These are phyloP conservation scores for Mucor plumbeus DNA, from an alignment of 371 early-diverging fungal species.

Conservation along the genomic window DNA sequence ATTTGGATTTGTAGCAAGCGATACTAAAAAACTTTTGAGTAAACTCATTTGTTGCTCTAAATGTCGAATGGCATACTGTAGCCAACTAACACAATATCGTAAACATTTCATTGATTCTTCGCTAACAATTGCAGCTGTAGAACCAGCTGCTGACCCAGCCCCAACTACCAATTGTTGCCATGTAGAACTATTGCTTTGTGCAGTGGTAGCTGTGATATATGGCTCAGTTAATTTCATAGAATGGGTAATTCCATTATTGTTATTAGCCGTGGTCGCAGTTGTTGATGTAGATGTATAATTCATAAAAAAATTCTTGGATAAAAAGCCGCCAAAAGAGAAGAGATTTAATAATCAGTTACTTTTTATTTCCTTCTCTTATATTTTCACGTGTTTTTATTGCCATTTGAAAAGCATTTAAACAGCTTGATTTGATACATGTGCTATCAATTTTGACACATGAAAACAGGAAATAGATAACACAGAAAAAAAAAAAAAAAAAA, in stretches of 20 bases:
- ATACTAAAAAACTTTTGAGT: conserved; percentile 66
- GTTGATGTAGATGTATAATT: conserved; percentile 11
- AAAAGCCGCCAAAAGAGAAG: no score
- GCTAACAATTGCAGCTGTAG: conserved; percentile 73
- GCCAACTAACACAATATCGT: conserved; percentile 82
- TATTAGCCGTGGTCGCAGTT: not conserved
- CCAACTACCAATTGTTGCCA: conserved; percentile 78
- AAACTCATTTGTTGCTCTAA: conserved; percentile 78
- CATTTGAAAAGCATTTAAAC: not conserved
- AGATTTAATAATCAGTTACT: no score
- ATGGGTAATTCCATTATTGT: not conserved
- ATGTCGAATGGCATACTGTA: conserved; percentile 81
- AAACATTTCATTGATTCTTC: conserved; percentile 79
- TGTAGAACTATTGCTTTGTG: not conserved
- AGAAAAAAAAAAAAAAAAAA: conserved; percentile 9
- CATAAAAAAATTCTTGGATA: not conserved
- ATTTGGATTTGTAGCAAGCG: conserved; percentile 45
- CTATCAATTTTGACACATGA: conserved; percentile 3
- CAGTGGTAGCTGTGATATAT: not conserved
- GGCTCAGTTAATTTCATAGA: conserved; percentile 7
- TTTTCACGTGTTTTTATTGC: conserved; percentile 3
- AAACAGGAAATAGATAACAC: not conserved
- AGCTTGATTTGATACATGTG: conserved; percentile 3
- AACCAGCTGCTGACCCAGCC: conserved; percentile 68
- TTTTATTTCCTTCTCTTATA: not conserved